These are phyloP conservation scores for Nigrospora oryzae DNA, from an alignment of 2,329 filamentous ascomycete genomes.

Conservation along the genomic window DNA sequence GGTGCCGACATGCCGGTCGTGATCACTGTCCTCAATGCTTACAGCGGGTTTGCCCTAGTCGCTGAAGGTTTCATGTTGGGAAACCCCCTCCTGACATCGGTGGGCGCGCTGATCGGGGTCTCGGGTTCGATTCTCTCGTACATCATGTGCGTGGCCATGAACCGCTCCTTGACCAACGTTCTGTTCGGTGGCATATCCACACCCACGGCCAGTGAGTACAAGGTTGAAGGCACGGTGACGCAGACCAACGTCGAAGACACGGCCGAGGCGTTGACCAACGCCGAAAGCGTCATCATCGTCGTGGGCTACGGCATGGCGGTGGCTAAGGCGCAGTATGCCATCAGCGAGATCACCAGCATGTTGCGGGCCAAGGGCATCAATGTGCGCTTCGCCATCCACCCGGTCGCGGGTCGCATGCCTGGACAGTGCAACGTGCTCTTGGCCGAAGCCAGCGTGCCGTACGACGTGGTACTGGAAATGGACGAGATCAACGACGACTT, in stretches of 20 bases:
- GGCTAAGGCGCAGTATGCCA: constrained; percentile 86
- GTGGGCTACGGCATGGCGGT: constrained; percentile 94
- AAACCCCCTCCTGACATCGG: constrained; percentile 75
- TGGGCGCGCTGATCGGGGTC: constrained; percentile 81
- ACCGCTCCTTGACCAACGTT: constrained; percentile 80
- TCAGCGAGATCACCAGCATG: constrained; percentile 70
- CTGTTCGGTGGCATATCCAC: constrained; percentile 75
- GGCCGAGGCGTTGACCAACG: constrained; percentile 64
- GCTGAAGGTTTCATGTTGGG: constrained; percentile 90
- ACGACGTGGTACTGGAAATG: constrained; percentile 91
- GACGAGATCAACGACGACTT: constrained; percentile 96
- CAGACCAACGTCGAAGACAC: constrained; percentile 75
- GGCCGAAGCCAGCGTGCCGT: constrained; percentile 80
- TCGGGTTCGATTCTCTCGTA: constrained; percentile 85
- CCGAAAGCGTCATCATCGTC: constrained; percentile 81
- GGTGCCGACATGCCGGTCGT: constrained; percentile 93
- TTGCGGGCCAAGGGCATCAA: constrained; percentile 69
- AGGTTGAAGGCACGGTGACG: constrained; percentile 73
- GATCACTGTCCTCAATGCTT: constrained; percentile 84
- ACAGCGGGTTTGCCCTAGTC: constrained; percentile 83
- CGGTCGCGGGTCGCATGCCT: constrained; percentile 85
- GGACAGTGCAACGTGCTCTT: constrained; percentile 88
- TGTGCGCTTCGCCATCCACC: constrained; percentile 84
- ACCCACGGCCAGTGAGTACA: constrained; percentile 53
- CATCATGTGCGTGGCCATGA: constrained; percentile 86